phyloP scores from a whole-genome alignment of 495 filamentous ascomycete species.

The Cercophora samala region DNA sequence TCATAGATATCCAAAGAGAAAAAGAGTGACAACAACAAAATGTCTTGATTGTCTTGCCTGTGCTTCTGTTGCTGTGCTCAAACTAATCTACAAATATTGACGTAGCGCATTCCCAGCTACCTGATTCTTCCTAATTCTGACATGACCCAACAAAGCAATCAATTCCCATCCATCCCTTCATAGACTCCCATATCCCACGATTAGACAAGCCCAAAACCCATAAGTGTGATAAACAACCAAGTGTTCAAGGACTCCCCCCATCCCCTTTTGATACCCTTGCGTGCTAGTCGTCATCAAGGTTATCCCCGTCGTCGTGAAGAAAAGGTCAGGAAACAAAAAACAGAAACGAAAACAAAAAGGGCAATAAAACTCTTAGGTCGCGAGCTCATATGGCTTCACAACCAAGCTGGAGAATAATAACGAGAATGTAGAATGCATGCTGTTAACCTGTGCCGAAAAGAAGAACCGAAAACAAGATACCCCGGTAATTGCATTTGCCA shows the following conservation, averaged over 20 bases:
- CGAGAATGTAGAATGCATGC: constrained; percentile 5
- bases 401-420: constrained; percentile 3
- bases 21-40: constrained; percentile 1
- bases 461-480: not conserved
- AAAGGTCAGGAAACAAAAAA: constrained; percentile 9
- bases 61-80: not conserved
- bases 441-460: constrained; percentile 2
- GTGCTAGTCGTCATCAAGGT: not conserved
- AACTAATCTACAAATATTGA: constrained; percentile 6
- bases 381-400: constrained; percentile 5
- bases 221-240: not conserved
- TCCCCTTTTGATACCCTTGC: not conserved
- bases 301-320: not conserved
- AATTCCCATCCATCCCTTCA: not conserved
- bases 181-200: not conserved
- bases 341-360: constrained; percentile 11
- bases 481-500: constrained; percentile 6
- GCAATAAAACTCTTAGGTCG: not conserved
- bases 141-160: not conserved
- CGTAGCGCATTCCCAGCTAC: constrained; percentile 1
- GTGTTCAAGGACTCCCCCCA: not conserved
- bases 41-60: not conserved
- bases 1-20: no score
- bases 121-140: constrained; percentile 6
- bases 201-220: not conserved